phyloP scores from a whole-genome alignment of 2,329 filamentous ascomycete genomes.

The Fusarium sp. region DNA sequence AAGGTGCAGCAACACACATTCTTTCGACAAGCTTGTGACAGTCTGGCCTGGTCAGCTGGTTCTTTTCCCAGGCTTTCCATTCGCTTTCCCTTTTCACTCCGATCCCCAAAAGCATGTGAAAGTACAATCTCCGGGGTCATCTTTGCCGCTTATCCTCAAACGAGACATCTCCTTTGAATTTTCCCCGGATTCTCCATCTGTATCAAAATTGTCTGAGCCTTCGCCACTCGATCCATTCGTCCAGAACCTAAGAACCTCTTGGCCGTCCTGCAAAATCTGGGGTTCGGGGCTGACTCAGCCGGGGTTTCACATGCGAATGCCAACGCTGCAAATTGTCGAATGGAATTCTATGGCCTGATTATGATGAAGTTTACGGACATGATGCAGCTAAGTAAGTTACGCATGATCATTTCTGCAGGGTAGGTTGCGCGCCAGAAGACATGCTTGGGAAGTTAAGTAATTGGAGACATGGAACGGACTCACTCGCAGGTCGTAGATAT shows the following conservation, averaged over 20 bases:
- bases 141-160: conserved; percentile 5
- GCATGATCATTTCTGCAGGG: background rate
- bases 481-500: too few species aligned
- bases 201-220: conserved; percentile 39
- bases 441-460: background rate
- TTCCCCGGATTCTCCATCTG: conserved; percentile 43
- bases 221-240: conserved; percentile 30
- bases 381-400: background rate
- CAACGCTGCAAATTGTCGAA: background rate
- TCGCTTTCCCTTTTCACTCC: conserved; percentile 5
- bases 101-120: conserved; percentile 41
- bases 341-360: background rate
- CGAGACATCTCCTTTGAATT: conserved; percentile 31
- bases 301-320: conserved; percentile 29
- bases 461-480: too few species aligned
- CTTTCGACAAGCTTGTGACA: conserved; percentile 36
- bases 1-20: conserved; percentile 27
- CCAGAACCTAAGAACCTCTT: conserved; percentile 16
- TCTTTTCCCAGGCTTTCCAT: conserved; percentile 20
- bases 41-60: conserved; percentile 37
- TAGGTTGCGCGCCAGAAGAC: background rate
- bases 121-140: conserved; percentile 21
- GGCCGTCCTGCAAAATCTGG: conserved; percentile 13
- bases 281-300: conserved; percentile 25
- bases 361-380: background rate